A percentile compares a stretch with the other conserved stretches of the same genome.
Conservation (phyloP, 371 early-diverging fungal species). For the Circinella minor region DNA sequence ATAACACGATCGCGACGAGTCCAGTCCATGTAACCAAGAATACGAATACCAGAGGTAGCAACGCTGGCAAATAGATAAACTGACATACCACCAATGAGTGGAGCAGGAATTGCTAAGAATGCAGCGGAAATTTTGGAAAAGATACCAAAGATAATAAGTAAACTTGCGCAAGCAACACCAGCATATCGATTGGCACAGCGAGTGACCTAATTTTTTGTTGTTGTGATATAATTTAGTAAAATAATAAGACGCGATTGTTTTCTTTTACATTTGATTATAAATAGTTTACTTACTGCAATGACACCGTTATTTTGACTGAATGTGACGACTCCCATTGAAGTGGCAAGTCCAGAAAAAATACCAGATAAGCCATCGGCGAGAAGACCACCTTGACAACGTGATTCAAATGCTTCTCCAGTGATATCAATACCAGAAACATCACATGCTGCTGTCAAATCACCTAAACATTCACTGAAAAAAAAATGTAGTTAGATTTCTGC, state of each 20-base stretch:
- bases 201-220: slow-evolving; percentile 19
- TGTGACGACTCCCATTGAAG: slow-evolving; percentile 61
- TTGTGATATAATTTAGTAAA: too few species aligned
- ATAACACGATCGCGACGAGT: slow-evolving; percentile 68
- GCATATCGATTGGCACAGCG: slow-evolving; percentile 63
- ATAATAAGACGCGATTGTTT: too few species aligned
- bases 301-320: slow-evolving; percentile 69
- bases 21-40: slow-evolving; percentile 61
- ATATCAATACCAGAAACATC: slow-evolving; percentile 62
- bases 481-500: not conserved
- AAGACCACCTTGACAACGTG: slow-evolving; percentile 63
- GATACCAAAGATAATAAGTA: slow-evolving; percentile 59
- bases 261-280: too few species aligned
- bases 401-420: slow-evolving; percentile 60
- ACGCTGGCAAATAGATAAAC: slow-evolving; percentile 65
- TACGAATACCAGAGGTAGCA: slow-evolving; percentile 62
- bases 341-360: slow-evolving; percentile 53
- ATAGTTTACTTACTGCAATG: slow-evolving; percentile 43
- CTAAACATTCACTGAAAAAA: slow-evolving; percentile 45
- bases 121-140: slow-evolving; percentile 63
- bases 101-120: slow-evolving; percentile 56
- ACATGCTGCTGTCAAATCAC: slow-evolving; percentile 65
- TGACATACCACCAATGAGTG: slow-evolving; percentile 64
- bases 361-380: slow-evolving; percentile 62
- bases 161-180: slow-evolving; percentile 58